These are phyloP conservation scores for Bipolaris victoriae DNA, from an alignment of 2,329 filamentous ascomycete species.

Conservation along the genomic window DNA sequence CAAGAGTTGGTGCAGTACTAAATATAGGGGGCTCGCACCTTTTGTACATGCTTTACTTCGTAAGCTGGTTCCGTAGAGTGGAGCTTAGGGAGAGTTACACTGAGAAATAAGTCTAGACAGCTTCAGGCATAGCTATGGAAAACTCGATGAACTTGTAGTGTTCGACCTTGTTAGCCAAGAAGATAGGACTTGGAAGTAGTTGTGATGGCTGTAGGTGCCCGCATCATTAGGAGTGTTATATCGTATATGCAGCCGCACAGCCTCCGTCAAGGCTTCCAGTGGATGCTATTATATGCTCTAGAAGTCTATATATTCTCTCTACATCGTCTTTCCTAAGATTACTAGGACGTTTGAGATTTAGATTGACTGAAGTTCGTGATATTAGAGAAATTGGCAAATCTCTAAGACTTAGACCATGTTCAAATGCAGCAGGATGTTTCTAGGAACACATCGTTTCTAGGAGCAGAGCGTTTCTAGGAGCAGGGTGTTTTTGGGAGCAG, in stretches of 20 bases:
- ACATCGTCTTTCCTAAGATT: no score
- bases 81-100: conserved; percentile 1
- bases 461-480: conserved; percentile 2
- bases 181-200: conserved; percentile 3
- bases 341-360: background rate
- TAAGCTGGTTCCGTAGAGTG: background rate
- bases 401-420: background rate
- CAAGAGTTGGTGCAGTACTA: conserved; percentile 1
- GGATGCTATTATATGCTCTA: background rate
- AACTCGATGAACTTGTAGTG: conserved; percentile 2
- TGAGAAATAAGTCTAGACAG: background rate
- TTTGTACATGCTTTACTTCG: conserved; percentile 5
- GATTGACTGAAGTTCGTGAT: no score
- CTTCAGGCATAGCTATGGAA: conserved; percentile 1
- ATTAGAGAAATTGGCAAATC: no score
- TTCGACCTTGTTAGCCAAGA: background rate
- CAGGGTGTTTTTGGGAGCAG: background rate
- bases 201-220: conserved; percentile 7
- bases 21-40: conserved; percentile 11
- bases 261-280: background rate
- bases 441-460: background rate
- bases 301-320: background rate
- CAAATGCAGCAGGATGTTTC: conserved; percentile 2
- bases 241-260: background rate
- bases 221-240: conserved; percentile 2